These are phyloP conservation scores for Phanerodontia chrysosporium DNA, from an alignment of 768 basidiomycete genomes.

Conservation along the genomic window DNA sequence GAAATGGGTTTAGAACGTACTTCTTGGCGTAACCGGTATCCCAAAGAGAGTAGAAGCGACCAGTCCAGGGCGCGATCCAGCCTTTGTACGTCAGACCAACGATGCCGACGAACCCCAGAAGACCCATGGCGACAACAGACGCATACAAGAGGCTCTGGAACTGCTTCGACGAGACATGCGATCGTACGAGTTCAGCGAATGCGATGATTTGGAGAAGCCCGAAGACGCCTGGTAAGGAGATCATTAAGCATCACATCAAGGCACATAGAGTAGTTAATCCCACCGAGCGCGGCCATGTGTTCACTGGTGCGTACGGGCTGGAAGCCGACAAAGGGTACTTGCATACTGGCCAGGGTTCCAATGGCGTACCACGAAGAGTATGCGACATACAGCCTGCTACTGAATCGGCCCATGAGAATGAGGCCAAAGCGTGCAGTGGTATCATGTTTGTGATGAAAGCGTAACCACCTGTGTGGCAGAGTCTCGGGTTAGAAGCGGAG, in stretches of 20 bases:
- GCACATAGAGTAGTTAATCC: slow-evolving; percentile 15
- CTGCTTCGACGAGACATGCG: slow-evolving; percentile 87
- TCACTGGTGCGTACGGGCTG: slow-evolving; percentile 97
- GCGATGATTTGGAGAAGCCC: slow-evolving; percentile 95
- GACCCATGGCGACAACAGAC: slow-evolving; percentile 63
- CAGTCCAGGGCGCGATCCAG: slow-evolving; percentile 99
- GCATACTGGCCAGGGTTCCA: slow-evolving; percentile 96
- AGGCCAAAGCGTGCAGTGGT: slow-evolving; percentile 94
- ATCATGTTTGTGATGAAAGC: slow-evolving; percentile 99
- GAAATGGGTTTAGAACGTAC: slow-evolving; percentile 34
- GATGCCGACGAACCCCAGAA: slow-evolving; percentile 70
- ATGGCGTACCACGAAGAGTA: slow-evolving; percentile 99
- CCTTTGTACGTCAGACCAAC: slow-evolving; percentile 86
- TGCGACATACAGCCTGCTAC: slow-evolving; percentile 85
- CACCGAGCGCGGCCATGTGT: slow-evolving; percentile 97
- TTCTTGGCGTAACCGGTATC: slow-evolving; percentile 99
- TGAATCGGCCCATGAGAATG: slow-evolving; percentile 94
- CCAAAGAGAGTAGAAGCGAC: slow-evolving; percentile 98
- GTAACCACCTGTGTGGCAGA: slow-evolving; percentile 68
- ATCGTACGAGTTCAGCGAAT: slow-evolving; percentile 84
- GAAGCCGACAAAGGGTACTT: slow-evolving; percentile 99
- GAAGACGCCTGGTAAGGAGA: slow-evolving; percentile 66
- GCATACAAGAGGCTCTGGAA: slow-evolving; percentile 79
- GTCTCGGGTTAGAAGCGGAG: not conserved
- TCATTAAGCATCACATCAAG: not conserved